Evolutionary conservation across 805 yeast genomes (phyloP), one percentile per base, ranked within the genome.

Genomic region (Metschnikowia gelsemii): DNA sequence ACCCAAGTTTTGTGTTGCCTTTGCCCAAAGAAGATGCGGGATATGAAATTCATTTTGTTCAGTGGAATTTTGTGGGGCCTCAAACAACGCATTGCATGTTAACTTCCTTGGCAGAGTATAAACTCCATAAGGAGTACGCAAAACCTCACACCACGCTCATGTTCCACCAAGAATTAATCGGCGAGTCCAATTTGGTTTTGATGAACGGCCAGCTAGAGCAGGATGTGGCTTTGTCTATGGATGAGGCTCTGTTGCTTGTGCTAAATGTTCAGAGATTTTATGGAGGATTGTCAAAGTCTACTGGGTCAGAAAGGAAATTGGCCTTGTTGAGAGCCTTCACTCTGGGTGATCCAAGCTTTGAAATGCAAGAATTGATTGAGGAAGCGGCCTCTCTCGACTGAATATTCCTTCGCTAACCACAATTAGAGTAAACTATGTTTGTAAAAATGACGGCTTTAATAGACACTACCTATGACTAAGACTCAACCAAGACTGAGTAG

Each of bases 121-220:
- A 91, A 62, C 73, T 89, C 21, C 96, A 91, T 58, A 79, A 78
- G 42, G 97, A 91, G 58, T 93, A 73, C 63, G 96, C 99, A 8
- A 83, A 87, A 58, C 98, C 99, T 1, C 98, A 93, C 62, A 88
- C 97, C 0, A 87, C 96, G 0, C 70, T 93, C 48, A 79, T 81
- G 63, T 85, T 91, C 71, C 97, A 91, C 66, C 79, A 82, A 32
- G 96, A 93, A 42, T 65, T 91, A 37, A 68, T 66, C 4, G 63
- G 71, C 0, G 72, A 73, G 12, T 82, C 86, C 47, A 80, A 72
- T 0, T 43, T 87, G 1, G 87, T 87, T 0, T 68, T 93, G 50
- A 86, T 90, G 95, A 89, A 89, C 51, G 96, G 97, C 1, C 74
- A 73, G 25, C 80, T 89, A 3, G 96, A 89, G 57, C 66, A 71